phyloP scores from a whole-genome alignment of 495 filamentous ascomycete species.

The Mytilinidion resinicola region DNA sequence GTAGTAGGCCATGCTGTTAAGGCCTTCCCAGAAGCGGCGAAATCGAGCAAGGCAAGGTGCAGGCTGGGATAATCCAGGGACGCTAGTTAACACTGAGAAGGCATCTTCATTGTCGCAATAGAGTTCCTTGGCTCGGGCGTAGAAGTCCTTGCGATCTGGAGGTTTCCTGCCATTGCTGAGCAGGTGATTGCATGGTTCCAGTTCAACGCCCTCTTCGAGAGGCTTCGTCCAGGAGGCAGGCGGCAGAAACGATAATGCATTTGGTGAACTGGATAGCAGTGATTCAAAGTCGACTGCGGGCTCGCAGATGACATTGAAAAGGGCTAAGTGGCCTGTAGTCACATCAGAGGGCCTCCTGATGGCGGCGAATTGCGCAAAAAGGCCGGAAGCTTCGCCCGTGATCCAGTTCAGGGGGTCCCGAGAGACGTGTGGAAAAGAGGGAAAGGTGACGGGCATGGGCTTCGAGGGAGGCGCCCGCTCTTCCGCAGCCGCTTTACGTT shows the following conservation, averaged over 20 bases:
- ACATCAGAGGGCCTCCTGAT: slow-evolving; percentile 51
- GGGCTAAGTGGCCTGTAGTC: slow-evolving; percentile 42
- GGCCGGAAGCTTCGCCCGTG: slow-evolving; percentile 22
- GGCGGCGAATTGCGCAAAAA: slow-evolving; percentile 41
- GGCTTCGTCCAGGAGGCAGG: slow-evolving; percentile 42
- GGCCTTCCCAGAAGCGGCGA: slow-evolving; percentile 54
- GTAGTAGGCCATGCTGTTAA: slow-evolving; percentile 55
- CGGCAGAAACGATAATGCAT: slow-evolving; percentile 40
- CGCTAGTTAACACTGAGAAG: slow-evolving; percentile 47
- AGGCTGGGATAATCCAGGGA: slow-evolving; percentile 38
- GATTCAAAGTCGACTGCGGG: slow-evolving; percentile 39
- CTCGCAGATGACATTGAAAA: slow-evolving; percentile 48
- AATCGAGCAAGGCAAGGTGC: slow-evolving; percentile 49
- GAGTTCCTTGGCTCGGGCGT: slow-evolving; percentile 46
- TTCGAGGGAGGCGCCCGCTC: slow-evolving; percentile 31
- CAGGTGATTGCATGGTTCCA: slow-evolving; percentile 17
- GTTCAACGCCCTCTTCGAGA: slow-evolving; percentile 10
- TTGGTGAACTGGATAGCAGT: slow-evolving; percentile 41
- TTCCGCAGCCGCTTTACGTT: no score
- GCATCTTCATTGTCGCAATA: slow-evolving; percentile 51
- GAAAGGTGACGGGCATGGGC: slow-evolving; percentile 31
- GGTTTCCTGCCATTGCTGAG: slow-evolving; percentile 48
- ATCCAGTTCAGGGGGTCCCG: slow-evolving; percentile 12
- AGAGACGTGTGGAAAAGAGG: slow-evolving; percentile 11
- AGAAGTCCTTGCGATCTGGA: slow-evolving; percentile 46